Evolutionary conservation across 352 stramenopile species (phyloP), one percentile per base, ranked within the genome.

Genomic region (Globisporangium acanthophoron): DNA sequence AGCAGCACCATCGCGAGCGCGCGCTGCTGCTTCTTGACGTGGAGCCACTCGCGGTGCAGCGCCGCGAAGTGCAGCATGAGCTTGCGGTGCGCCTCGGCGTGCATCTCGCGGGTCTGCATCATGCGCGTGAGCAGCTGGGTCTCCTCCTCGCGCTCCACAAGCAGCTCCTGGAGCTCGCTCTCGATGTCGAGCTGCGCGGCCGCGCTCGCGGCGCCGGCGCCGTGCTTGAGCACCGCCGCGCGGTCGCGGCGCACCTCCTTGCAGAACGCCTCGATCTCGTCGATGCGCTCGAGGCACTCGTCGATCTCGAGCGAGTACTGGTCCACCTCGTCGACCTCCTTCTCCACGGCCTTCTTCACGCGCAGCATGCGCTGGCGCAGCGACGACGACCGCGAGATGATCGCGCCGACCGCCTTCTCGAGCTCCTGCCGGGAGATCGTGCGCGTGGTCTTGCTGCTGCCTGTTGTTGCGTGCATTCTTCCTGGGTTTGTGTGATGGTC

Each of bases 21-120:
- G 33, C 58, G 58, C 50, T 64, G 58, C 51, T 64, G 58, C 51
- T 64, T 64, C 58, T 64, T 64, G 5, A 64, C 58, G 58, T 64
- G 58, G 20, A 64, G 51, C 58, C 58, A 64, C 51, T 64, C 58
- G 20, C 33, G 31, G 58, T 64, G 50, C 41, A 64, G 58, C 51
- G 52, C 58, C 11, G 58, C 58, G 46, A 64, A 64, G 58, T 64
- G 58, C 58, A 58, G 58, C 58, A 64, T 52, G 49, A 64, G 58
- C 58, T 64, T 64, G n/a, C 52, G 52, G 43, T 64, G 58, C 33
- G 58, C 58, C 44, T 64, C 58, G 58, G 58, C 58, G 58, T 64
- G 58, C 58, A 64, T 54, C 43, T 64, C 58, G 21, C 58, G 58
- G 20, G 58, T 64, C 51, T 64, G 58, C 58, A 64, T 64, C 58